Percentiles rank a stretch among this genome's conserved stretches.
phyloP scores from a whole-genome alignment of 176 grass and related monocot species.

The Ensete ventricosum region DNA sequence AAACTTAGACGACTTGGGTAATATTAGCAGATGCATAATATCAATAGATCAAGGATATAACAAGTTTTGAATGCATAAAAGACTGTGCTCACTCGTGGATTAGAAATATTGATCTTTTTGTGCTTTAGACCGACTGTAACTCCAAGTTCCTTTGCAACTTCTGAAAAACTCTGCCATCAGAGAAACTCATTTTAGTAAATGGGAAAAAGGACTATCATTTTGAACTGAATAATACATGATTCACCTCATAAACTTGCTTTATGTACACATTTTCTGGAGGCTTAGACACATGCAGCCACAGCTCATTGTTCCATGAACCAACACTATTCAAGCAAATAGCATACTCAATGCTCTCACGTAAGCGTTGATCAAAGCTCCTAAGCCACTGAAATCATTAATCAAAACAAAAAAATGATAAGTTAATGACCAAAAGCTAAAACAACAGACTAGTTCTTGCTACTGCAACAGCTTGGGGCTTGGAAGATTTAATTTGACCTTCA shows the following conservation, averaged over 20 bases:
- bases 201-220: conserved; percentile 13
- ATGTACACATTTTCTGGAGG: conserved; percentile 93
- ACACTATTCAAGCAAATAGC: conserved; percentile 95
- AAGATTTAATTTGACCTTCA: conserved; percentile 44
- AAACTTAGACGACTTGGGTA: background rate
- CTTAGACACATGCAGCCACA: conserved; percentile 97
- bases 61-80: conserved; percentile 14
- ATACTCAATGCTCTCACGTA: conserved; percentile 90
- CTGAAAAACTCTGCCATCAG: conserved; percentile 61
- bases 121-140: conserved; percentile 87
- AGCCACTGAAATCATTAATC: conserved; percentile 63
- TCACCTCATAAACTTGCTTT: conserved; percentile 90
- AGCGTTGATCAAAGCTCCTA: conserved; percentile 89
- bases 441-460: background rate
- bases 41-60: background rate
- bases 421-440: background rate
- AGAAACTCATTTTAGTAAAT: conserved; percentile 17
- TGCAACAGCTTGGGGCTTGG: background rate
- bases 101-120: conserved; percentile 98
- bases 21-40: background rate
- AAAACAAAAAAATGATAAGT: conserved; percentile 1
- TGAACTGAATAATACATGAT: conserved; percentile 10
- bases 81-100: conserved; percentile 58
- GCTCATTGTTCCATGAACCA: conserved; percentile 78
- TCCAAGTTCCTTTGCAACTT: conserved; percentile 70